These are phyloP conservation scores for Pseudogymnoascus sp. DNA, from an alignment of 2,329 filamentous ascomycete species.

Conservation along the genomic window DNA sequence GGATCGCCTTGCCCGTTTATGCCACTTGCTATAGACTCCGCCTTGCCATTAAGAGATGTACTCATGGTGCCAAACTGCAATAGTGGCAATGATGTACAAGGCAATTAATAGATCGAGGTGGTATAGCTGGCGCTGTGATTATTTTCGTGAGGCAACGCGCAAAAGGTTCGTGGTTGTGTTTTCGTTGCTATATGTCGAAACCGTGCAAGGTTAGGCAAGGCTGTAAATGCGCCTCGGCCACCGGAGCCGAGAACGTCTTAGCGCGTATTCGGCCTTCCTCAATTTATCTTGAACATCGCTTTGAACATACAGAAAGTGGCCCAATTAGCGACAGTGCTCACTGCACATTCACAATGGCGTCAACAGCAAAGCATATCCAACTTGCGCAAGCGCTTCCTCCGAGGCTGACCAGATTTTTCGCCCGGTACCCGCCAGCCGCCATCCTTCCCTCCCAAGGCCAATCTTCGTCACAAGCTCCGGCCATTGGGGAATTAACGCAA, in stretches of 20 bases:
- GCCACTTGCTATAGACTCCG: constrained; percentile 15
- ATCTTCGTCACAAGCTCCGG: not conserved
- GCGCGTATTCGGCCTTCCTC: not conserved
- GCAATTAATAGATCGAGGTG: constrained; percentile 8
- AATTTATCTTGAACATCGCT: constrained; percentile 8
- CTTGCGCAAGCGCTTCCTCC: constrained; percentile 67
- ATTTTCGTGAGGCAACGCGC: not conserved
- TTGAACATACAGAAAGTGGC: not conserved
- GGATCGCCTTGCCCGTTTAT: constrained; percentile 16
- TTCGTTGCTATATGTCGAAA: not conserved
- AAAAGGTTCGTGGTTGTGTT: not conserved
- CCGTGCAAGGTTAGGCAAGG: constrained; percentile 1
- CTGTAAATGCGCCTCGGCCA: constrained; percentile 2
- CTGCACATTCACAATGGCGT: constrained; percentile 16
- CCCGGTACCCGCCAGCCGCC: constrained; percentile 70
- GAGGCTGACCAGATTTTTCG: constrained; percentile 77
- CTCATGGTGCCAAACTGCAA: not conserved
- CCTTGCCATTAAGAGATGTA: not conserved
- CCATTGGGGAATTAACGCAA: not conserved
- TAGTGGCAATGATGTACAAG: not conserved
- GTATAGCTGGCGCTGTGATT: constrained; percentile 2
- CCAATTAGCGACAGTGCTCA: constrained; percentile 3
- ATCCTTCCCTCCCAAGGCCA: constrained; percentile 36
- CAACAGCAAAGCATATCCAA: constrained; percentile 28
- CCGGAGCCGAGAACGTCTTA: constrained; percentile 3